Base-by-base conservation (phyloP, 1,284 basidiomycete genomes). In the Ceratobasidium sp. region DNA sequence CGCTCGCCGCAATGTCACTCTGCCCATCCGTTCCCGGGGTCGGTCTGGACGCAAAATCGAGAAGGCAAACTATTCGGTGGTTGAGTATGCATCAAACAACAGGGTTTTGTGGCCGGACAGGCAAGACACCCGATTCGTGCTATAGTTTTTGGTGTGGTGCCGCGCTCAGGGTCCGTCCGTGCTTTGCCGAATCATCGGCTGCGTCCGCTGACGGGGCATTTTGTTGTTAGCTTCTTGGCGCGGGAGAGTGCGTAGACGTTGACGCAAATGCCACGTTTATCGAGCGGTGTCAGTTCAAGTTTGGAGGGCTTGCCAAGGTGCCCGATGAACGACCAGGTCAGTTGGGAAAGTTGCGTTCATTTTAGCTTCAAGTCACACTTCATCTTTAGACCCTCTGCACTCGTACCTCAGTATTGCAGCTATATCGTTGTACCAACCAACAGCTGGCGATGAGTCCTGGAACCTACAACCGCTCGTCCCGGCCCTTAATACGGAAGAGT, bases 141-240 rank as follows among this genome's bases (percentile, higher is more conserved):
- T 98, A 98, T 83, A 95, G 93, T 79, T 98, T 97, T 83, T 98
- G 96, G 96, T 94, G 93, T 80, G 92, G 93, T 1, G 95, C 91
- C 4, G 88, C 93, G 0, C 83, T 97, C 7, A 85, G 89, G 80
- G 95, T 95, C 79, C 79, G 88, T 83, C 17, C 61, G 32, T 29
- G 25, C 25, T 37, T 22, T 19, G 29, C 11, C 32, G n/a, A 2
- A 15, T 46, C 6, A 46, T 15, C n/a, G 6, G 22, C 17, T 32
- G 13, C 54, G 61, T 52, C 61, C 3, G 34, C 34, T 66, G 49
- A 76, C 54, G 44, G 57, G 54, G 29, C 25, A 29, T 11, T 17
- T 40, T 22, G 52, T 15, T 80, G 51, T 13, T 80, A 95, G 93
- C 90, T 95, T 43, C 86, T 95, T 7, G 90, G 87, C 3, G 88